These are phyloP conservation scores for Craspedostauros australis DNA, from an alignment of 108 stramenopile genomes.

Conservation along the genomic window DNA sequence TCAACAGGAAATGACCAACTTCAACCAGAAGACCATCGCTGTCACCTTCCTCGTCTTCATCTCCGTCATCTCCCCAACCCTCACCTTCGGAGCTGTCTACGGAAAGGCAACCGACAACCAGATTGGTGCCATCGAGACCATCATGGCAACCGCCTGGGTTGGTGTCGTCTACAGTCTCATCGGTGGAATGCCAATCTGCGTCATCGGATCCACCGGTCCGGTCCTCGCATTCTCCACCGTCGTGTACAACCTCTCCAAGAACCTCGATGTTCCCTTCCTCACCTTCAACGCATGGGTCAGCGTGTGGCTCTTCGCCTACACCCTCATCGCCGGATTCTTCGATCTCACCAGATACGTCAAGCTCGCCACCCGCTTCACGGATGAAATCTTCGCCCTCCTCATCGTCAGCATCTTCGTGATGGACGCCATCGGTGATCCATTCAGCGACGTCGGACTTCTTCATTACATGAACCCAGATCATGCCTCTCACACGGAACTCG, in stretches of 20 bases:
- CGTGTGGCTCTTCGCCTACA: constrained; percentile 26
- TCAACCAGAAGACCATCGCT: constrained; percentile 45
- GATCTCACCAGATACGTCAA: constrained; percentile 37
- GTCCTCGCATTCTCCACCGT: constrained; percentile 33
- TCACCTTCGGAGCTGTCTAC: constrained; percentile 46
- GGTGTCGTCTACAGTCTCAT: constrained; percentile 29
- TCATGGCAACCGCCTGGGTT: constrained; percentile 38
- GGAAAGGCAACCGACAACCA: constrained; percentile 43
- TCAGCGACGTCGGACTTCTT: constrained; percentile 24
- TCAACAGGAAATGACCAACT: constrained; percentile 51
- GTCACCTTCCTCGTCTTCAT: constrained; percentile 64
- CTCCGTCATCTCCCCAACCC: constrained; percentile 68
- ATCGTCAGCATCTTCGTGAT: constrained; percentile 45
- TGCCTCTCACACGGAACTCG: constrained; percentile 16
- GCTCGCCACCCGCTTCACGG: constrained; percentile 46
- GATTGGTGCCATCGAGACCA: constrained; percentile 51
- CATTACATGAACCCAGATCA: constrained; percentile 33
- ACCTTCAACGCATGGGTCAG: constrained; percentile 31
- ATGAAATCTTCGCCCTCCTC: constrained; percentile 53
- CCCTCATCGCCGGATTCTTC: constrained; percentile 25
- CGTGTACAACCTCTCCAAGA: constrained; percentile 24
- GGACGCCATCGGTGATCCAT: constrained; percentile 40
- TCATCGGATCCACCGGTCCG: constrained; percentile 46
- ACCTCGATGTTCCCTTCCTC: constrained; percentile 35
- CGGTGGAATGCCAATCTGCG: constrained; percentile 30